phyloP scores from a whole-genome alignment of 306 rosid genomes.

The Vigna trinervia region DNA sequence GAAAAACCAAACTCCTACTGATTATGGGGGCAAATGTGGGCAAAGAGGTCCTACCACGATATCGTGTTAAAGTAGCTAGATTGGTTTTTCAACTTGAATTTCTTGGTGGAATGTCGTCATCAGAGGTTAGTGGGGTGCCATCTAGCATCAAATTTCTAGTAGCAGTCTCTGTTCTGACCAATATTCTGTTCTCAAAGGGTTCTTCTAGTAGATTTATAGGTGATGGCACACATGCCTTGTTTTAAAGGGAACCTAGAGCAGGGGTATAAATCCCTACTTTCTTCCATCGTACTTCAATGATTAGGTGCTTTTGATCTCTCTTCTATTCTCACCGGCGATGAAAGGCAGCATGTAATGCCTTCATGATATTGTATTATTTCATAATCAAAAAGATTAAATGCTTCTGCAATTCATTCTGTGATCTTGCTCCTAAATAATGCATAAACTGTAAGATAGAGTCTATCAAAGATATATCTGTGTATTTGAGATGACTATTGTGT shows the following conservation, averaged over 20 bases:
- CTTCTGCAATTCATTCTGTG: neutral
- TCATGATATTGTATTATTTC: neutral
- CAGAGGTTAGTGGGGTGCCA: slow-evolving; percentile 35
- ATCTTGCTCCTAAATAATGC: neutral
- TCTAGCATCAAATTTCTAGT: slow-evolving; percentile 36
- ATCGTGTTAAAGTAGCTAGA: slow-evolving; percentile 6
- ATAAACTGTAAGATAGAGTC: neutral
- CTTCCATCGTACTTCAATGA: neutral
- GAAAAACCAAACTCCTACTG: slow-evolving; percentile 4
- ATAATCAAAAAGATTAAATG: neutral
- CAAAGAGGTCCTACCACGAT: slow-evolving; percentile 17
- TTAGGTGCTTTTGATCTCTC: neutral
- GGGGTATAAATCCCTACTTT: neutral
- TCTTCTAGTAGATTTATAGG: slow-evolving; percentile 33
- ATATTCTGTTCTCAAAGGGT: slow-evolving; percentile 33
- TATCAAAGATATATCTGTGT: neutral
- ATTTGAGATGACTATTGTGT: neutral
- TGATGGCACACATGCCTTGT: slow-evolving; percentile 18
- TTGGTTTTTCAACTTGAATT: slow-evolving; percentile 16
- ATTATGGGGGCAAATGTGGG: neutral
- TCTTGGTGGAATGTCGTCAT: slow-evolving; percentile 39
- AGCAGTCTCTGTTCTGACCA: slow-evolving; percentile 11
- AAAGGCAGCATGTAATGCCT: neutral
- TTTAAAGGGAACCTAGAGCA: neutral
- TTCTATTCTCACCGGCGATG: neutral